Base-by-base conservation (phyloP, 2,329 filamentous ascomycete species). In the Calonectria henricotiae region DNA sequence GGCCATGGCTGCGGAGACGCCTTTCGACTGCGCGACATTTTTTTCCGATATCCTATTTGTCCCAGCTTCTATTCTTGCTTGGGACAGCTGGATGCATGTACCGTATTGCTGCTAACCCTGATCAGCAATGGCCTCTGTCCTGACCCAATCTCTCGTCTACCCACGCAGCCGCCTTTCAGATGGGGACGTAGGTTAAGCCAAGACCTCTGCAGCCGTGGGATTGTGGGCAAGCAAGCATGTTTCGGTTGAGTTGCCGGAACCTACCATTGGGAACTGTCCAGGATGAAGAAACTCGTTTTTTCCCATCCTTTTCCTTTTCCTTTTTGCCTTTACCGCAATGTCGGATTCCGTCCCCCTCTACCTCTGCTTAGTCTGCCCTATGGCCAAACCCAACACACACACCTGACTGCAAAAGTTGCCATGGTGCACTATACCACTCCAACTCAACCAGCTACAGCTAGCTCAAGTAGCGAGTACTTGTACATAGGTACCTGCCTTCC, bases 1-100 rank as follows among this genome's bases (percentile, higher is more conserved):
- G 54, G 54, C 32, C 35, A 20, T 60, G 51, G 49, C 32, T 43
- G 63, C 27, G 61, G 61, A 32, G 43, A 25, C 27, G 30, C 27
- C n/a, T 23, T 35, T 62, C 32, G 27, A 32, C 63, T 66, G 63
- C 63, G 63, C 51, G 63, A 60, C 63, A 66, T 66, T 66, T 66
- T 65, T 41, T 12, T 25, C 55, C 6, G 23, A 20, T 30, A 23
- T 37, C 27, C 20, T 55, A 13, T 55, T 54, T 41, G n/a, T 30
- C 17, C 35, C 55, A 60, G 55, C 37, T 60, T 60, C 55, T 60
- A 43, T 30, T 60, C 35, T 20, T 60, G 51, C 37, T 43, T 41
- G 37, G 35, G 20, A 20, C 35, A 41, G 23, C 37, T 15, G 35
- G 51, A 20, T 32, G 49, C 51, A 55, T 37, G 32, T 55, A 20